Conservation (phyloP, 139 green algal genomes). For the Tetradesmus obliquus region DNA sequence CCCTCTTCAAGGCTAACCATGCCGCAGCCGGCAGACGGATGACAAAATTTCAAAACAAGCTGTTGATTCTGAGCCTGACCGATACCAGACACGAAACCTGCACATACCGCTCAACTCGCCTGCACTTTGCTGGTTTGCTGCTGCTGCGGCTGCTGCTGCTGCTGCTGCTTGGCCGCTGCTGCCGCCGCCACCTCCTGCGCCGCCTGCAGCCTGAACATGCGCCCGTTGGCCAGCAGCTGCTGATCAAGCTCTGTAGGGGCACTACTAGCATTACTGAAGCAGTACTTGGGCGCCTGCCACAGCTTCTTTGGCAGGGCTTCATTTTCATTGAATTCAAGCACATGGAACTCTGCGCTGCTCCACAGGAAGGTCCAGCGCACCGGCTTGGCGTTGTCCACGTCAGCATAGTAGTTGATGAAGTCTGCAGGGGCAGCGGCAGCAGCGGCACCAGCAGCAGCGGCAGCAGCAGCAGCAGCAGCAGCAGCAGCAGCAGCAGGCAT, state of each 20-base stretch:
- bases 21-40: too few species aligned
- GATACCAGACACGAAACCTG: too few species aligned
- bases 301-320: not conserved
- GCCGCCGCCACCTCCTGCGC: not conserved
- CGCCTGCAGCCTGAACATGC: constrained; percentile 23
- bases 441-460: not conserved
- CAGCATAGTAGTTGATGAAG: constrained; percentile 48
- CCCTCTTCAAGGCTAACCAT: too few species aligned
- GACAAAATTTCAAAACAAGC: too few species aligned
- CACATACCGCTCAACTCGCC: not conserved
- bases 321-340: not conserved
- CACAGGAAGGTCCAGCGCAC: constrained; percentile 46
- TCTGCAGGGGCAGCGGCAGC: not conserved
- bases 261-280: constrained; percentile 9
- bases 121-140: not conserved
- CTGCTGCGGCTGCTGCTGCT: constrained; percentile 4
- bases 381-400: not conserved
- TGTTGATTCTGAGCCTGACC: too few species aligned
- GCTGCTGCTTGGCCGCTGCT: not conserved
- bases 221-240: constrained; percentile 16
- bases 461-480: too few species aligned
- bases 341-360: constrained; percentile 40
- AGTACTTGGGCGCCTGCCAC: constrained; percentile 44
- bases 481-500: not conserved
- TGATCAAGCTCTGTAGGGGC: not conserved